These are phyloP conservation scores for Penicillium flavigenum DNA, from an alignment of 495 filamentous ascomycete genomes.

Conservation along the genomic window DNA sequence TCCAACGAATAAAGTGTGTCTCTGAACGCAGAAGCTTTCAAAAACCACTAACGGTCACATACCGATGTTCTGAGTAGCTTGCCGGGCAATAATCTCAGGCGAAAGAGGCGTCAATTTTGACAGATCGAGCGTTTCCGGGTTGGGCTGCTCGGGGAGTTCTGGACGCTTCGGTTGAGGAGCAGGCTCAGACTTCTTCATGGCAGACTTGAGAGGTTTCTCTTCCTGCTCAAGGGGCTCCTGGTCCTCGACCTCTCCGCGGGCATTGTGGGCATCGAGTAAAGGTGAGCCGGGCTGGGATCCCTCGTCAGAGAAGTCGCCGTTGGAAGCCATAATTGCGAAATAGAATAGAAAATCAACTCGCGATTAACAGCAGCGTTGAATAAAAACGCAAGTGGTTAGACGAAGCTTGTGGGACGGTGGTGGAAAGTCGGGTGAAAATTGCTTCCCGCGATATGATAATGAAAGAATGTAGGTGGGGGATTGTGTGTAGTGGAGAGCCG, in stretches of 20 bases:
- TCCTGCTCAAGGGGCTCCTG: constrained; percentile 49
- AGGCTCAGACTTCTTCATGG: constrained; percentile 61
- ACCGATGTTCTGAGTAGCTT: constrained; percentile 98
- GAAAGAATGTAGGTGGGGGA: constrained; percentile 35
- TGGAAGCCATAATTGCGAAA: constrained; percentile 59
- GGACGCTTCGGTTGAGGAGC: constrained; percentile 52
- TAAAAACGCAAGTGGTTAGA: constrained; percentile 17
- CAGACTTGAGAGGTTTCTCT: constrained; percentile 59
- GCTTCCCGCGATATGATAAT: constrained; percentile 44
- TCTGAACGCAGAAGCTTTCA: not conserved
- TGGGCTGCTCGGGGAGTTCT: constrained; percentile 82
- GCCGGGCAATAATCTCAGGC: constrained; percentile 92
- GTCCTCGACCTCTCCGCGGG: constrained; percentile 54
- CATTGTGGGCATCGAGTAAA: constrained; percentile 52
- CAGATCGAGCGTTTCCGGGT: constrained; percentile 81
- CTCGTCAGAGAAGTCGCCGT: constrained; percentile 63
- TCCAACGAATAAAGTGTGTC: not conserved
- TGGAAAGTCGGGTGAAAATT: constrained; percentile 42
- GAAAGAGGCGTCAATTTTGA: constrained; percentile 76
- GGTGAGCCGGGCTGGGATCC: constrained; percentile 61
- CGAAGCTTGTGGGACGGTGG: constrained; percentile 23
- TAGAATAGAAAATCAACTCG: constrained; percentile 22
- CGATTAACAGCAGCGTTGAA: constrained; percentile 18
- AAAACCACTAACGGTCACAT: constrained; percentile 33
- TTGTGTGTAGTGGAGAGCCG: constrained; percentile 50